Conservation (phyloP, 2,329 filamentous ascomycete species). For the Fusarium floridanum region DNA sequence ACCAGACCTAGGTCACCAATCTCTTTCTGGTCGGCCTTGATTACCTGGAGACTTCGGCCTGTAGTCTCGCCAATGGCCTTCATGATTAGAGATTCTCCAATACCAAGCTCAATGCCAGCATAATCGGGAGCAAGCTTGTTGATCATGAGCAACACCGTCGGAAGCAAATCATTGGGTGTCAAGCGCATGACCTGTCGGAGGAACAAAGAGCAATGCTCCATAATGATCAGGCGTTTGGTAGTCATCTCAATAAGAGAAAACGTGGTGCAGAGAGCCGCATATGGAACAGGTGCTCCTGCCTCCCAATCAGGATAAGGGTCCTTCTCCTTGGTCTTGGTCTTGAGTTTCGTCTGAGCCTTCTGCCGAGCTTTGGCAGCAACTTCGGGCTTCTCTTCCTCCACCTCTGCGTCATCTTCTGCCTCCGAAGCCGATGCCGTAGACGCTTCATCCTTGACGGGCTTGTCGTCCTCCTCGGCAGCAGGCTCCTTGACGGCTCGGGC, state of each 20-base stretch:
- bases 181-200: constrained; percentile 93
- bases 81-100: constrained; percentile 98
- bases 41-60: constrained; percentile 86
- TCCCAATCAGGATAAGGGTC: constrained; percentile 98
- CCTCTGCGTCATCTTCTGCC: constrained; percentile 62
- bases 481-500: constrained; percentile 25
- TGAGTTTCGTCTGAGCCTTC: constrained; percentile 83
- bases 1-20: constrained; percentile 96
- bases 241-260: constrained; percentile 97
- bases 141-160: constrained; percentile 94
- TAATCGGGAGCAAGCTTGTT: constrained; percentile 98
- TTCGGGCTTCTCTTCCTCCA: constrained; percentile 75
- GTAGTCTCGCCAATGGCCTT: constrained; percentile 97
- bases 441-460: constrained; percentile 47
- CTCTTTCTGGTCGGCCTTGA: constrained; percentile 96
- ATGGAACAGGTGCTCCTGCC: constrained; percentile 87
- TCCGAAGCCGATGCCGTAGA: constrained; percentile 54
- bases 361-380: constrained; percentile 80
- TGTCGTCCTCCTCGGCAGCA: constrained; percentile 31
- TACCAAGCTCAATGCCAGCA: constrained; percentile 95
- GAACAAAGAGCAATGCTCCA: constrained; percentile 90
- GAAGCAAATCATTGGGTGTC: constrained; percentile 87
- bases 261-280: constrained; percentile 92
- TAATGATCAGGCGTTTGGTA: constrained; percentile 88
- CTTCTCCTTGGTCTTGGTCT: constrained; percentile 67